Base-by-base conservation (phyloP, 2,329 filamentous ascomycete genomes). In the Penicillium sp. region DNA sequence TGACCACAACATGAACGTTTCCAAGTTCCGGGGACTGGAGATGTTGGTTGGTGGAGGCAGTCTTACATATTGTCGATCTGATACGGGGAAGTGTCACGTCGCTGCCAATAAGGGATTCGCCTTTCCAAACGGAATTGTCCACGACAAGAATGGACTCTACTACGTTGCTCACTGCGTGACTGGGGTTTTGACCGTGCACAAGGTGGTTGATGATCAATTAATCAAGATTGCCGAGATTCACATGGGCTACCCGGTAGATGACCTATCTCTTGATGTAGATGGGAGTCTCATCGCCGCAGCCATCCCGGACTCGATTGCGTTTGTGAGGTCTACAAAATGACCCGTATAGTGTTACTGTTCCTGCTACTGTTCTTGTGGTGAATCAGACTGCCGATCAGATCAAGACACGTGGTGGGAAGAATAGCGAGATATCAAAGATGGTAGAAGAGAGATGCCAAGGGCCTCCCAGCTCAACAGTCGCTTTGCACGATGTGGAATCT, bases 251-350 rank as follows among this genome's bases (percentile, higher is more conserved):
- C 64, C 66, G 0, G 48, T 71, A 4, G 70, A 72, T 47, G 72
- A 72, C 33, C 46, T 72, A 7, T 65, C 63, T 1, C 50, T 71
- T n/a, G 70, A 72, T 47, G 52, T 49, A 3, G 60, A 69, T 20
- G 69, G 70, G 1, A 63, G 70, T 29, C 60, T 72, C 31, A 63
- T 63, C 47, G 67, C 57, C 2, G 67, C 67, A 3, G 62, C 56
- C 3, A 50, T 72, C 38, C 68, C 70, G 0, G 59, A 67, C 37
- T 5, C 47, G 1, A 37, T 61, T 5, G 54, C 56, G 20, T 54
- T 63, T 18, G 3, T 57, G 7, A 42, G 57, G 25, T 49, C 47
- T 12, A 59, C 58, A 6, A 6, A 55, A 60, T 23, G 54, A 63
- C 27, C 62, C 60, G n/a, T 46, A 50, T 20, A 46, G 29, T 15